These are phyloP conservation scores for Citrus inodora DNA, from an alignment of 345 rosid species.

Conservation along the genomic window DNA sequence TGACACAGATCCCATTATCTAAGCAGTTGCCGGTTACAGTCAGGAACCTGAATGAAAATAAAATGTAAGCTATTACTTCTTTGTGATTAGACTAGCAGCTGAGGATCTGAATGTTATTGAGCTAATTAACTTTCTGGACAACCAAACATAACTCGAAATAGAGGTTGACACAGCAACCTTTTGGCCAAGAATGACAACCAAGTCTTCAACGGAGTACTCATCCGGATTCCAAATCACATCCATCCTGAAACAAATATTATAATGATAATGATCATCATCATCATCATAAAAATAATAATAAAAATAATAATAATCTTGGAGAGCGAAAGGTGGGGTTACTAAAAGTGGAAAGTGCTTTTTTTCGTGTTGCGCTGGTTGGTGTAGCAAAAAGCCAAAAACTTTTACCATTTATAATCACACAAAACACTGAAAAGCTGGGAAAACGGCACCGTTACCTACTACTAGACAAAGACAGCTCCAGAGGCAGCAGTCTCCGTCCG, in stretches of 20 bases:
- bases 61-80: not conserved
- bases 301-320: not conserved
- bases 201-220: constrained; percentile 46
- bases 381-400: constrained; percentile 1
- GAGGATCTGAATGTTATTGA: not conserved
- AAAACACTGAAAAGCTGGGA: constrained; percentile 10
- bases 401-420: constrained; percentile 4
- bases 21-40: not conserved
- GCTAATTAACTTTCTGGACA: not conserved
- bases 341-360: constrained; percentile 20
- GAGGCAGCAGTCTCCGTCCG: constrained; percentile 52
- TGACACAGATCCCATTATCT: not conserved
- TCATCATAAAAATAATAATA: not conserved
- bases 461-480: constrained; percentile 55
- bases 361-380: not conserved
- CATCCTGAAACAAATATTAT: constrained; percentile 27
- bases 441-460: constrained; percentile 35
- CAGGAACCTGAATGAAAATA: not conserved
- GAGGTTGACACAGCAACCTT: constrained; percentile 35
- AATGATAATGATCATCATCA: no score
- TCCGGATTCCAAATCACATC: constrained; percentile 63
- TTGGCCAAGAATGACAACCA: constrained; percentile 52
- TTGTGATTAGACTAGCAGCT: no score
- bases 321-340: constrained; percentile 16
- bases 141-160: not conserved